Conservation (phyloP, 2,329 filamentous ascomycete genomes). For the Leptographium wingfieldii region DNA sequence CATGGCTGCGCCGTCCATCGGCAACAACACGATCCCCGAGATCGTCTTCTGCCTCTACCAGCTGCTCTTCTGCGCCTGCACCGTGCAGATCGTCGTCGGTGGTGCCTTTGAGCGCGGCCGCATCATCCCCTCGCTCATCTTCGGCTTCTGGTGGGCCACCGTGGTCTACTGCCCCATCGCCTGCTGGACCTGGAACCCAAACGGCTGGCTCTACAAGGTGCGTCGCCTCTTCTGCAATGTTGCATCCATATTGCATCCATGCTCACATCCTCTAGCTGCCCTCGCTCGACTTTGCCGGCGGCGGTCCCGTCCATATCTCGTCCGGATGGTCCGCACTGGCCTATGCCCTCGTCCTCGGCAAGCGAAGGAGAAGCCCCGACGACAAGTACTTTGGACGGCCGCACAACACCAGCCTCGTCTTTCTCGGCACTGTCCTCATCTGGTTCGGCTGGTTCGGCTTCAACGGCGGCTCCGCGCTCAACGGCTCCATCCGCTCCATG, state of each 20-base stretch:
- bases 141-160: conserved; percentile 50
- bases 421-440: conserved; percentile 50
- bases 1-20: conserved; percentile 45
- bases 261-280: conserved; percentile 23
- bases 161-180: conserved; percentile 50
- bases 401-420: conserved; percentile 51
- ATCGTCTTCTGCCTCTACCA: conserved; percentile 57
- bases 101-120: conserved; percentile 47
- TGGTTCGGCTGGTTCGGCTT: conserved; percentile 51
- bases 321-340: conserved; percentile 51
- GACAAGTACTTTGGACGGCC: conserved; percentile 39
- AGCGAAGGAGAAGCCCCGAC: conserved; percentile 31
- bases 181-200: conserved; percentile 56
- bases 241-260: no score
- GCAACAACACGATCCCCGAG: conserved; percentile 44
- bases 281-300: conserved; percentile 47
- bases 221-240: background rate
- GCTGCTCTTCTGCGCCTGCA: conserved; percentile 46
- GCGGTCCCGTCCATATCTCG: conserved; percentile 52
- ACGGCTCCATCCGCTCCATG: conserved; percentile 37
- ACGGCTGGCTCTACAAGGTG: conserved; percentile 45
- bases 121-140: conserved; percentile 50
- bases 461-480: conserved; percentile 37
- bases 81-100: conserved; percentile 53
- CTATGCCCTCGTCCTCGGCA: conserved; percentile 50